Percentiles rank a stretch among this genome's conserved stretches.
phyloP scores from a whole-genome alignment of 2,329 filamentous ascomycete species.

The Monilinia polystroma region DNA sequence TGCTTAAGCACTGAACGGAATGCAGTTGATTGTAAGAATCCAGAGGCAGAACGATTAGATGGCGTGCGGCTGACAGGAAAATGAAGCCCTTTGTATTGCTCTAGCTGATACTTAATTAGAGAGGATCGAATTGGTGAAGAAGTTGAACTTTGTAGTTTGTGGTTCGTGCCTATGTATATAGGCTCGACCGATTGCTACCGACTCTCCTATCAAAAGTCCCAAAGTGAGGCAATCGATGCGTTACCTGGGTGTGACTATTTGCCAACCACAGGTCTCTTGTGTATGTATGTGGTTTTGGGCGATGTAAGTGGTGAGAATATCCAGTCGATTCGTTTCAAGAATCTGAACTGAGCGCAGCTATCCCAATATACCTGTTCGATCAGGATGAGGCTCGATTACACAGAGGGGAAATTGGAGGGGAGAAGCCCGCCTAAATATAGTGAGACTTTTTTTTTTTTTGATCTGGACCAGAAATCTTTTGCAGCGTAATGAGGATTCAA shows the following conservation, averaged over 20 bases:
- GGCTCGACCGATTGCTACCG: constrained; percentile 16
- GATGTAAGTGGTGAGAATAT: constrained; percentile 3
- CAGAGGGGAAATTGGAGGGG: constrained; percentile 16
- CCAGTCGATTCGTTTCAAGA: constrained; percentile 2
- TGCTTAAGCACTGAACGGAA: constrained; percentile 10
- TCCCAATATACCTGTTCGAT: constrained; percentile 14
- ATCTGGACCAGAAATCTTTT: constrained; percentile 11
- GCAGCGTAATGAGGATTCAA: not conserved
- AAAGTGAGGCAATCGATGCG: constrained; percentile 22
- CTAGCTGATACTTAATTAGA: not conserved
- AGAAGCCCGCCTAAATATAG: not conserved
- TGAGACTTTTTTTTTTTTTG: constrained; percentile 17
- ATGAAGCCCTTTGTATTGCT: not conserved
- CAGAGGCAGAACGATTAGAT: constrained; percentile 6
- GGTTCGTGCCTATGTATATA: constrained; percentile 19
- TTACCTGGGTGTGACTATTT: constrained; percentile 6
- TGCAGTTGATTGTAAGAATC: constrained; percentile 4
- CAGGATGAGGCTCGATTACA: constrained; percentile 16
- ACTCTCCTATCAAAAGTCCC: constrained; percentile 17
- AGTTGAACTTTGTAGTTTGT: constrained; percentile 8
- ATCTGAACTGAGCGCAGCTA: constrained; percentile 8
- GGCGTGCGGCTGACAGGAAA: constrained; percentile 20
- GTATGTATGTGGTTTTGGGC: not conserved
- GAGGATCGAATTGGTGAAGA: constrained; percentile 8
- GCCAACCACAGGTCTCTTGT: not conserved